These are phyloP conservation scores for Podospora appendiculata DNA, from an alignment of 495 filamentous ascomycete genomes.

Conservation along the genomic window DNA sequence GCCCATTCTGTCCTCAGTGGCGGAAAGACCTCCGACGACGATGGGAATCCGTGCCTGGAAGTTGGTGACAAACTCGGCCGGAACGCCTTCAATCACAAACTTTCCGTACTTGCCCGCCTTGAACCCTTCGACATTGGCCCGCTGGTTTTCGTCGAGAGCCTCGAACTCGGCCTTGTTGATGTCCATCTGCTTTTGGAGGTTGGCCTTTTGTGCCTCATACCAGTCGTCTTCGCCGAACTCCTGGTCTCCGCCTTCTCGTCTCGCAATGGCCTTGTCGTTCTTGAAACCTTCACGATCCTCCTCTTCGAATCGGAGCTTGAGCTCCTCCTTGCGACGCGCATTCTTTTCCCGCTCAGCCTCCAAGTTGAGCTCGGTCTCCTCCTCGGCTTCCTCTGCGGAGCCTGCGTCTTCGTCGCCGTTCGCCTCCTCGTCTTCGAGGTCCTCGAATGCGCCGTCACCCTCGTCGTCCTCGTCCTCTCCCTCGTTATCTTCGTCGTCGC, in stretches of 20 bases:
- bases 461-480: constrained; percentile 64
- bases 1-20: constrained; percentile 91
- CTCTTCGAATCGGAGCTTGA: constrained; percentile 90
- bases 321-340: constrained; percentile 84
- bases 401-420: constrained; percentile 70
- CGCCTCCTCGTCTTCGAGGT: constrained; percentile 54
- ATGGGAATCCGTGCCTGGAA: constrained; percentile 83
- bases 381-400: constrained; percentile 59
- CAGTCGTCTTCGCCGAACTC: constrained; percentile 96
- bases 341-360: constrained; percentile 80
- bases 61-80: constrained; percentile 81
- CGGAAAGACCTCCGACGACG: constrained; percentile 78
- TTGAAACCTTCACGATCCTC: constrained; percentile 91
- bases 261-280: constrained; percentile 70
- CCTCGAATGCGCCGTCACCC: constrained; percentile 84
- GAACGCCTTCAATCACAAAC: constrained; percentile 78
- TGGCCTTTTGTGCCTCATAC: constrained; percentile 95
- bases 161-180: constrained; percentile 95
- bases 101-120: constrained; percentile 91
- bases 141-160: constrained; percentile 67
- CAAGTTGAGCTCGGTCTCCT: constrained; percentile 28
- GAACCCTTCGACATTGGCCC: constrained; percentile 78
- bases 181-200: constrained; percentile 84
- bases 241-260: constrained; percentile 52
- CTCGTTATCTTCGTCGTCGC: constrained; percentile 40